Conservation (phyloP, 1,284 basidiomycete genomes). For the Fistulinella cinereoalba region DNA sequence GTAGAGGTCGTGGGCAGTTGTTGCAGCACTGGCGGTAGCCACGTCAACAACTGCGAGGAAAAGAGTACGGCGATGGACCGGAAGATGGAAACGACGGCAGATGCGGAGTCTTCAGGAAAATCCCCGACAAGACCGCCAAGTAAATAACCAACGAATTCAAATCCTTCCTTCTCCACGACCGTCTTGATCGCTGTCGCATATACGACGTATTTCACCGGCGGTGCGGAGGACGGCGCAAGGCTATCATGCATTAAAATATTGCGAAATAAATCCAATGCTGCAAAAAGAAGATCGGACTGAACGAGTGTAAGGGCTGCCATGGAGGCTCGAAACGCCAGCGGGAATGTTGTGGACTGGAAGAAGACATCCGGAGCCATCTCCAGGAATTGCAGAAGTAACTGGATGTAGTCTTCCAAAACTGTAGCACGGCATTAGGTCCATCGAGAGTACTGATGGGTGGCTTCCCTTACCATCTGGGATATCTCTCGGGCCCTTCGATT, state of each 20-base stretch:
- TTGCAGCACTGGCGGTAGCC: slow-evolving; percentile 72
- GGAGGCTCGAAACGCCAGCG: slow-evolving; percentile 70
- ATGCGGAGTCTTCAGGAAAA: slow-evolving; percentile 85
- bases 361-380: slow-evolving; percentile 73
- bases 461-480: slow-evolving; percentile 74
- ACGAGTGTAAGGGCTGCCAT: slow-evolving; percentile 79
- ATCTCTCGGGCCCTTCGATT: slow-evolving; percentile 62
- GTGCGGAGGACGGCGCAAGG: slow-evolving; percentile 44
- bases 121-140: slow-evolving; percentile 79
- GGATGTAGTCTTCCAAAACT: slow-evolving; percentile 96
- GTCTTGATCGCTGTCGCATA: slow-evolving; percentile 68
- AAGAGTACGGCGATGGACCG: slow-evolving; percentile 66
- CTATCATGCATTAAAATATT: slow-evolving; percentile 72
- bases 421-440: slow-evolving; percentile 1
- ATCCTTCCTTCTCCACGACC: slow-evolving; percentile 73
- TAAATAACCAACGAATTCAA: slow-evolving; percentile 67
- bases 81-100: slow-evolving; percentile 76
- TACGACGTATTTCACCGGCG: slow-evolving; percentile 59
- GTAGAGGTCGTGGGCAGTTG: slow-evolving; percentile 64
- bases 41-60: slow-evolving; percentile 65
- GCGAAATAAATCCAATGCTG: slow-evolving; percentile 79
- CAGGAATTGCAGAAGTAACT: slow-evolving; percentile 73
- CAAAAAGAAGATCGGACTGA: slow-evolving; percentile 77
- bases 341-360: slow-evolving; percentile 74
- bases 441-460: background rate